phyloP scores from a whole-genome alignment of 2,329 filamentous ascomycete genomes.

The Penicillium glabrum region DNA sequence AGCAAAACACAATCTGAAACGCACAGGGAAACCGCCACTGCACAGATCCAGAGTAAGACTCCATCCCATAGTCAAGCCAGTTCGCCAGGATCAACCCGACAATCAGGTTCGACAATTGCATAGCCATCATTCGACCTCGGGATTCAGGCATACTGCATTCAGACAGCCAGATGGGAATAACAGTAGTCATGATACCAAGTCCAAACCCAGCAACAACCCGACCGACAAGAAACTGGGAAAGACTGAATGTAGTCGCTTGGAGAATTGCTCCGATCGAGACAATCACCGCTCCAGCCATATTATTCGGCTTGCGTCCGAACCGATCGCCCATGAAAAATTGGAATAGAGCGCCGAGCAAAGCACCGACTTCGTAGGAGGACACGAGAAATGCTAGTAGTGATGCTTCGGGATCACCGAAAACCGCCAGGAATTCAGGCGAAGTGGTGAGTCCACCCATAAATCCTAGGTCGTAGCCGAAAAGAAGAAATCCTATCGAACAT shows the following conservation, averaged over 20 bases:
- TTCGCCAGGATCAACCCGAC: slow-evolving; percentile 16
- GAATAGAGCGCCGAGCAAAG: slow-evolving; percentile 27
- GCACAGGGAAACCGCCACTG: slow-evolving; percentile 26
- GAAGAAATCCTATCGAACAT: slow-evolving; percentile 39
- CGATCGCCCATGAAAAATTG: slow-evolving; percentile 40
- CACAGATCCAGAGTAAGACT: slow-evolving; percentile 15
- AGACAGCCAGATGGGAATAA: slow-evolving; percentile 25
- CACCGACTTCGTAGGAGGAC: slow-evolving; percentile 27
- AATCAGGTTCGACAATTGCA: slow-evolving; percentile 22
- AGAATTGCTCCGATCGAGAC: slow-evolving; percentile 24
- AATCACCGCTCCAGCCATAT: slow-evolving; percentile 38
- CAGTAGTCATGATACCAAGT: slow-evolving; percentile 24
- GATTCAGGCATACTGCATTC: slow-evolving; percentile 13
- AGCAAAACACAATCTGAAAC: slow-evolving; percentile 22
- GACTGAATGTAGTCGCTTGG: slow-evolving; percentile 17
- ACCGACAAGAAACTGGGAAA: slow-evolving; percentile 24
- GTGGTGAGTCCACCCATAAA: slow-evolving; percentile 26
- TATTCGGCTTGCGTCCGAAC: slow-evolving; percentile 44
- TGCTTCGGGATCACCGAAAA: slow-evolving; percentile 21
- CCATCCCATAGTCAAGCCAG: slow-evolving; percentile 32
- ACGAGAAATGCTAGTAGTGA: slow-evolving; percentile 23
- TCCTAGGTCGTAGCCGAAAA: slow-evolving; percentile 46
- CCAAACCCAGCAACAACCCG: slow-evolving; percentile 26
- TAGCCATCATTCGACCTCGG: slow-evolving; percentile 26
- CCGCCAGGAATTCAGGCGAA: slow-evolving; percentile 1